Evolutionary conservation across 345 rosid species (phyloP).

Genomic region (Mangifera indica): DNA sequence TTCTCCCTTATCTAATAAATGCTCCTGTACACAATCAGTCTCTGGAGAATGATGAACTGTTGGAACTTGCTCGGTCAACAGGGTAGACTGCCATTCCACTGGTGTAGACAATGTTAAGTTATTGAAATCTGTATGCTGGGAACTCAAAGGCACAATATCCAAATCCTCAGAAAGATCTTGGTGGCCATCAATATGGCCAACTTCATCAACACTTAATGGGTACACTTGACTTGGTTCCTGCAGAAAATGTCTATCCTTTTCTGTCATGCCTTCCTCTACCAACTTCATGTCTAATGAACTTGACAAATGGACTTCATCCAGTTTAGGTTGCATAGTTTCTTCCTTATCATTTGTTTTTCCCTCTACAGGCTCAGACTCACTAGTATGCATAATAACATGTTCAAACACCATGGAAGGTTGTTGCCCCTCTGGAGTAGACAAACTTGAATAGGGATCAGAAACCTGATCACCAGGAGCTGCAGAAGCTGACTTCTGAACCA

Average conservation of each 20-base stretch:
- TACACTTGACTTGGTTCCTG: constrained; percentile 23
- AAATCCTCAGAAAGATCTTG: constrained; percentile 9
- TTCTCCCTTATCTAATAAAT: constrained; percentile 35
- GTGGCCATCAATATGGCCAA: constrained; percentile 21
- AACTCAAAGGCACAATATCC: constrained; percentile 13
- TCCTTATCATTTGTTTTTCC: constrained; percentile 23
- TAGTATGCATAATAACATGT: constrained; percentile 23
- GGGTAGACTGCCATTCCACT: constrained; percentile 16
- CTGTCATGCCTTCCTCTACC: constrained; percentile 17
- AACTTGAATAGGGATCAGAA: constrained; percentile 29
- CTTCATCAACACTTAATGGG: constrained; percentile 31
- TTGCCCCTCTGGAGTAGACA: constrained; percentile 29
- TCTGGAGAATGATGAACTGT: constrained; percentile 38
- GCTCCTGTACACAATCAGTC: constrained; percentile 36
- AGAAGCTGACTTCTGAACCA: constrained; percentile 32
- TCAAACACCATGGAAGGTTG: constrained; percentile 29
- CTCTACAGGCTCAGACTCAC: constrained; percentile 20
- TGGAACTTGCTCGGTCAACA: constrained; percentile 25
- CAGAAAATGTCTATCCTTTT: constrained; percentile 20
- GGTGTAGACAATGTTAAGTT: constrained; percentile 11
- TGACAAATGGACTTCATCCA: constrained; percentile 31
- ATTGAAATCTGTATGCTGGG: constrained; percentile 21
- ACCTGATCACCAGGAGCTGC: constrained; percentile 17
- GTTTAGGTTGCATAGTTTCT: constrained; percentile 34
- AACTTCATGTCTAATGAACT: constrained; percentile 26